phyloP scores from a whole-genome alignment of 306 rosid species.

The Oxytropis ochrocephala region DNA sequence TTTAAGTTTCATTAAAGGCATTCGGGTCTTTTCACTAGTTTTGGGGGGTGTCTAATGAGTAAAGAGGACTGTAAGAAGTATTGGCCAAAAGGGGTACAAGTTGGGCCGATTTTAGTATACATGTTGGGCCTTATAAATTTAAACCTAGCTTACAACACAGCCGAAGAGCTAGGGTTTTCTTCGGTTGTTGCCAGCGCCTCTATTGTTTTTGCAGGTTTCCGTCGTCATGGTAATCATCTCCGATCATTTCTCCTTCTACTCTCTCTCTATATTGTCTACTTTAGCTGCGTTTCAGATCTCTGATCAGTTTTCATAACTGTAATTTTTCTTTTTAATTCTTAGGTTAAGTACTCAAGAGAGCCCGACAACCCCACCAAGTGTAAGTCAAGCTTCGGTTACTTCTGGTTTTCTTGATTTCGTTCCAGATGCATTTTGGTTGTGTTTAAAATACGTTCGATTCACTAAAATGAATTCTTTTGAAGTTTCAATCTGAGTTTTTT shows the following conservation, averaged over 20 bases:
- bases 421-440: background rate
- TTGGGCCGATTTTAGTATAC: background rate
- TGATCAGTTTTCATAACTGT: background rate
- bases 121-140: background rate
- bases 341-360: slow-evolving; percentile 96
- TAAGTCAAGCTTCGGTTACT: background rate
- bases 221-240: slow-evolving; percentile 50
- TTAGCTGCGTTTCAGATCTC: background rate
- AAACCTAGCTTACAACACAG: too few relatives aligned
- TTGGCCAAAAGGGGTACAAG: too few relatives aligned
- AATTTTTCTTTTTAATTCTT: background rate
- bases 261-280: too few relatives aligned
- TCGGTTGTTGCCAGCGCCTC: background rate
- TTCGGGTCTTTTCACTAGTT: too few relatives aligned
- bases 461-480: background rate
- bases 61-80: too few relatives aligned
- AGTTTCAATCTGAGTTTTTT: background rate
- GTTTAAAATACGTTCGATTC: too few relatives aligned
- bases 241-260: too few relatives aligned
- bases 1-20: too few relatives aligned
- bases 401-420: background rate
- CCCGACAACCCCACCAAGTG: slow-evolving; percentile 93
- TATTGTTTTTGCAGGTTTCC: background rate
- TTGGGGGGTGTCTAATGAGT: too few relatives aligned
- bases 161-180: background rate